These are phyloP conservation scores for Asterophora parasitica DNA, from an alignment of 768 basidiomycete species.

Conservation along the genomic window DNA sequence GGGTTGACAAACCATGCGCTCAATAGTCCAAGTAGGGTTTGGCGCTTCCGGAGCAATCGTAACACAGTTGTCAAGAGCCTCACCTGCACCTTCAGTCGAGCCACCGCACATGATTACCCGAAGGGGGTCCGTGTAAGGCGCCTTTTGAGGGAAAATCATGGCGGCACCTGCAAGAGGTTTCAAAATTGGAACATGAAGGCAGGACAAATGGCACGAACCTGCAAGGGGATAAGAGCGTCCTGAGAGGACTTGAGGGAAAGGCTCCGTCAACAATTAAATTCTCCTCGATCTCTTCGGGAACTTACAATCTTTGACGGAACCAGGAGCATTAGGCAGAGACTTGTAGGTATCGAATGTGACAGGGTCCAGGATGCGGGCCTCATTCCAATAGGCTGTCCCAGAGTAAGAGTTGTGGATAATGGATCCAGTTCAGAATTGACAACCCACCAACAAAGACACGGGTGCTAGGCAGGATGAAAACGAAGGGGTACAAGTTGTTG, in stretches of 20 bases:
- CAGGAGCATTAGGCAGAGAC: conserved; percentile 68
- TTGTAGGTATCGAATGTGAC: conserved; percentile 56
- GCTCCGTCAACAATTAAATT: neutral
- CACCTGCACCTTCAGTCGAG: conserved; percentile 51
- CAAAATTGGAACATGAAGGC: neutral
- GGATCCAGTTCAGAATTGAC: neutral
- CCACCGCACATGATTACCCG: conserved; percentile 73
- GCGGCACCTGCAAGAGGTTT: conserved; percentile 38
- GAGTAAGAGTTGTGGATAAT: neutral
- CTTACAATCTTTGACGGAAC: conserved; percentile 61
- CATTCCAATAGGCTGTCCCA: conserved; percentile 66
- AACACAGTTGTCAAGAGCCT: conserved; percentile 65
- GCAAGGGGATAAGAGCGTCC: conserved; percentile 78
- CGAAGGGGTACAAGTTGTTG: conserved; percentile 76
- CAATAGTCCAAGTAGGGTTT: conserved; percentile 63
- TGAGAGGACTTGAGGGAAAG: conserved; percentile 39
- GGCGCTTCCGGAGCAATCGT: conserved; percentile 58
- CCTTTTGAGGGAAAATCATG: conserved; percentile 61
- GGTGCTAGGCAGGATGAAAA: conserved; percentile 65
- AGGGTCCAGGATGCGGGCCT: conserved; percentile 72
- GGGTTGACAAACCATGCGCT: conserved; percentile 62
- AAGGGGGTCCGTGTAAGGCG: conserved; percentile 74
- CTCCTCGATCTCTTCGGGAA: neutral
- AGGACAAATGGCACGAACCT: conserved; percentile 24
- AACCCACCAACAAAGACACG: conserved; percentile 64